Evolutionary conservation across 2,329 filamentous ascomycete species (phyloP), one percentile per base, ranked within the genome.

Genomic region (Dryadomyces quercus-mongolicae): DNA sequence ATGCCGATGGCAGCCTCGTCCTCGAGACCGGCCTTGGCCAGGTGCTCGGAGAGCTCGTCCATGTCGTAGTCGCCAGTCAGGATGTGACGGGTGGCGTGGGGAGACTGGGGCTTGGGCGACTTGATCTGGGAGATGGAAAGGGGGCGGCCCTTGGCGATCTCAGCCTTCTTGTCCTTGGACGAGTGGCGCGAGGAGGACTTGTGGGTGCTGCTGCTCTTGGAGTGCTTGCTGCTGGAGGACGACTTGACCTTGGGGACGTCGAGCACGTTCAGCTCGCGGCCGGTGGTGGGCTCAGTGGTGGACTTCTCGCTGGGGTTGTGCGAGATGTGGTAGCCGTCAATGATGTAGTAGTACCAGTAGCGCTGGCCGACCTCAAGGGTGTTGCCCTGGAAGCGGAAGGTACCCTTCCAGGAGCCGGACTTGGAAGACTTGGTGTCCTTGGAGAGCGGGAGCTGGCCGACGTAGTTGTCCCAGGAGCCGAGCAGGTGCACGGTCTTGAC

Each of bases 291-390:
- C 78, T 98, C 93, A 62, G 87, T 85, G 67, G 88, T 94, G 67
- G 86, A 92, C 66, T 86, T 77, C 69, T 90, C 85, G 70, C 87
- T 88, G 62, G 92, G 91, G 75, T 97, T 93, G 80, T 97, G 92
- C 58, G 91, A 91, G 70, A 95, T 86, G 71, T 96, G 91, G 82
- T 96, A 96, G 64, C 93, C 93, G 71, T 98, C 93, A 71, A 97
- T 93, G 83, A 97, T 96, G 80, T 96, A 98, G 83, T 98, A 98
- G 84, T 97, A 98, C 93, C 93, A 98, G 83, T 97, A 97, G 68
- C 92, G 85, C 69, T 88, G 84, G 69, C 92, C 90, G 64, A 88
- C 78, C 76, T 92, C 84, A 64, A 97, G 81, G 57, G 88, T 92
- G 59, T 82, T 74, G 68, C 85, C 86, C 74, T 93, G 87, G 76